A percentile compares a stretch with the other conserved stretches of the same genome.
phyloP scores from a whole-genome alignment of 1,139 yeast genomes.

The Nadsonia starkeyi-henricii region DNA sequence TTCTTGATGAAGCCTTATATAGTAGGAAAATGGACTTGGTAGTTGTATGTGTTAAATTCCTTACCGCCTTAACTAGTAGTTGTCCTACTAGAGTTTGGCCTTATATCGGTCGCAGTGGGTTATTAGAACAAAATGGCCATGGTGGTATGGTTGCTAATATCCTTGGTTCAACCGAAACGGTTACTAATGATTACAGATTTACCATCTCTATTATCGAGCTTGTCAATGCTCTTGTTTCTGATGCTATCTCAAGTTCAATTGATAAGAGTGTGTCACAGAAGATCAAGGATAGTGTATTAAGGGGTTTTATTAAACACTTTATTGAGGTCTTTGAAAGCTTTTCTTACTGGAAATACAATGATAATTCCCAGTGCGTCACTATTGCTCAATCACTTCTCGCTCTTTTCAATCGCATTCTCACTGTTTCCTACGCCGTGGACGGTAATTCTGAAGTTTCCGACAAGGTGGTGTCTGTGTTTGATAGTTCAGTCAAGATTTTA shows the following conservation, averaged over 20 bases:
- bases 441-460: constrained; percentile 26
- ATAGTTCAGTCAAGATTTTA: constrained; percentile 36
- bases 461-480: constrained; percentile 38
- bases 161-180: constrained; percentile 62
- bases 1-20: constrained; percentile 57
- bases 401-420: constrained; percentile 42
- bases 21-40: constrained; percentile 37
- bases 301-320: constrained; percentile 42
- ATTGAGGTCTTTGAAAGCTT: constrained; percentile 63
- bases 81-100: constrained; percentile 69
- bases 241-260: constrained; percentile 32
- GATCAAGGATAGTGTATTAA: constrained; percentile 41
- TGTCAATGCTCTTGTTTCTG: constrained; percentile 38
- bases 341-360: constrained; percentile 50
- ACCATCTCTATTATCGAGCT: constrained; percentile 46
- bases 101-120: constrained; percentile 50
- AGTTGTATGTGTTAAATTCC: constrained; percentile 35
- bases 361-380: constrained; percentile 43
- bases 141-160: constrained; percentile 54
- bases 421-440: constrained; percentile 45
- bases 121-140: constrained; percentile 51
- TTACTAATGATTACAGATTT: constrained; percentile 51
- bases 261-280: constrained; percentile 24
- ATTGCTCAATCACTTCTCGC: constrained; percentile 46
- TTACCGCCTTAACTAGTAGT: constrained; percentile 34